phyloP scores from a whole-genome alignment of 2,329 filamentous ascomycete species.

The Cercospora sp. region DNA sequence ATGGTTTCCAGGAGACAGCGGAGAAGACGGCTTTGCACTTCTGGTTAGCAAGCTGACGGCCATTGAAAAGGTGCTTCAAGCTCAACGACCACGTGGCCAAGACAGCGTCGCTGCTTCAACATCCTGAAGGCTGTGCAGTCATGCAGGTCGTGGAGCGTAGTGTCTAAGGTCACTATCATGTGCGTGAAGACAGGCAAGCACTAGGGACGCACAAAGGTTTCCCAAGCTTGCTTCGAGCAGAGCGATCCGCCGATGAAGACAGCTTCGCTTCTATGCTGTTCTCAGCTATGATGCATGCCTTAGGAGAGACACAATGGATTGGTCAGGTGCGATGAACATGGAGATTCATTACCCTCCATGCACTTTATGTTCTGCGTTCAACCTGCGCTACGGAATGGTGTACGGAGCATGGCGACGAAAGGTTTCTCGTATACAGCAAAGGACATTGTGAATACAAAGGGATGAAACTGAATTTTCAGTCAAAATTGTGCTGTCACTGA shows the following conservation, averaged over 20 bases:
- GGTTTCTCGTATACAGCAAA: neutral
- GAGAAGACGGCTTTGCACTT: slow-evolving; percentile 31
- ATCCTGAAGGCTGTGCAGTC: neutral
- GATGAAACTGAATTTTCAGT: neutral
- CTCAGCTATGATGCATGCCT: neutral
- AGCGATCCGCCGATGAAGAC: neutral
- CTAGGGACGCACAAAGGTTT: neutral
- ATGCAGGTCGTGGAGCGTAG: neutral
- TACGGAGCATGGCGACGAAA: neutral
- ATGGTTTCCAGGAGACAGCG: slow-evolving; percentile 35
- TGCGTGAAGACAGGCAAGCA: neutral
- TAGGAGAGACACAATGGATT: neutral
- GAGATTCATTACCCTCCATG: neutral
- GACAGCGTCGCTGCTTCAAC: neutral
- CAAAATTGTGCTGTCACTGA: neutral
- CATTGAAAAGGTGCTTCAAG: slow-evolving; percentile 25
- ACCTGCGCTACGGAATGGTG: neutral
- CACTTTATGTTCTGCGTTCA: neutral
- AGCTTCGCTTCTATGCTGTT: neutral
- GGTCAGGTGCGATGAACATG: neutral
- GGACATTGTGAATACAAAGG: neutral
- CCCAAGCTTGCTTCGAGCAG: neutral
- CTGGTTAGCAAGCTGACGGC: slow-evolving; percentile 33
- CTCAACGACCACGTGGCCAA: neutral
- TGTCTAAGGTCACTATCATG: neutral